A percentile compares a stretch with the other conserved stretches of the same genome.
These are phyloP conservation scores for Wickerhamomyces sp. DNA, from an alignment of 1,139 yeast genomes.

Conservation along the genomic window DNA sequence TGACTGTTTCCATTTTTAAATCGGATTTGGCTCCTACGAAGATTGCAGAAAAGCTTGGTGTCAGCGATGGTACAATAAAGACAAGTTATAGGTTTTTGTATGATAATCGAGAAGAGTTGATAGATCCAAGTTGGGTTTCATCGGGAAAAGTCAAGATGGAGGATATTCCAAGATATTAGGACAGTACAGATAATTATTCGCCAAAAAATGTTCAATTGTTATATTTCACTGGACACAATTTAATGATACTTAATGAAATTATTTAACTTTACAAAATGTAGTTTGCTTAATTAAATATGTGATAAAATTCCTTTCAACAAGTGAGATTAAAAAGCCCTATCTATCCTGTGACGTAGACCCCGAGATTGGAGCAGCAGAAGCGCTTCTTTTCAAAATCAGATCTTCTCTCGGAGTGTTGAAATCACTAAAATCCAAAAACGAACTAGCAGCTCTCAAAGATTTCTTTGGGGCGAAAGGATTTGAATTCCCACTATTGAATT, in stretches of 20 bases:
- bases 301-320: too few species aligned
- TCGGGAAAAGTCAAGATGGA: constrained; percentile 63
- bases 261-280: too few species aligned
- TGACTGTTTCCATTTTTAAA: constrained; percentile 83
- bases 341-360: too few species aligned
- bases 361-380: constrained; percentile 2
- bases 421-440: constrained; percentile 17
- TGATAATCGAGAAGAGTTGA: constrained; percentile 64
- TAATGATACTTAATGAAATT: too few species aligned
- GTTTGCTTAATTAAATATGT: too few species aligned
- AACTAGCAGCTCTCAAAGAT: constrained; percentile 8
- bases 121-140: constrained; percentile 78
- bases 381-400: constrained; percentile 10
- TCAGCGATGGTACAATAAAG: constrained; percentile 94
- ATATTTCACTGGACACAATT: too few species aligned
- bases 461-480: constrained; percentile 11
- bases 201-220: too few species aligned
- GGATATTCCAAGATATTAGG: constrained; percentile 44
- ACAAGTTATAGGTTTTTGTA: constrained; percentile 82
- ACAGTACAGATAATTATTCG: too few species aligned
- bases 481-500: constrained; percentile 1
- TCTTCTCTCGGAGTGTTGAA: constrained; percentile 12
- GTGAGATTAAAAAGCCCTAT: too few species aligned
- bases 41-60: constrained; percentile 94
- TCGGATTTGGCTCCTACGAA: constrained; percentile 63